Conservation (phyloP, 257 asterid species). For the Plectranthus barbatus region DNA sequence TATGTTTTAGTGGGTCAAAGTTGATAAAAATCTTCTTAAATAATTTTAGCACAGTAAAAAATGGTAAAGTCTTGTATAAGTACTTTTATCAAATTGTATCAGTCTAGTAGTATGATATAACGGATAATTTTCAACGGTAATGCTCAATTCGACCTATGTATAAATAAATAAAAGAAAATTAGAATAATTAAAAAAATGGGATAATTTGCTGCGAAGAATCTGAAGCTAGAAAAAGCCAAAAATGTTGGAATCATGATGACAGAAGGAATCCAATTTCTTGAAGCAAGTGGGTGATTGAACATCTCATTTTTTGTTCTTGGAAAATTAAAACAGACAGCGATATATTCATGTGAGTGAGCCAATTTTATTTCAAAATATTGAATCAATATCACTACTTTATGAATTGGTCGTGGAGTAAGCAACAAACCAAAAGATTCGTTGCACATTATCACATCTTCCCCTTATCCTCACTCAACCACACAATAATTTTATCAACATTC, state of each 20-base stretch:
- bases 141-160: too few relatives aligned
- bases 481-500: not conserved
- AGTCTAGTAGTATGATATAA: too few relatives aligned
- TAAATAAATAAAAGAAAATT: too few relatives aligned
- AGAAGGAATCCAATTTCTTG: not conserved
- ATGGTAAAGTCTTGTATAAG: too few relatives aligned
- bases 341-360: not conserved
- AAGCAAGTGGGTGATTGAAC: slow-evolving; percentile 2
- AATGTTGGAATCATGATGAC: not conserved
- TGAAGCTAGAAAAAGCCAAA: not conserved
- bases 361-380: not conserved
- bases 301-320: not conserved
- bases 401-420: not conserved
- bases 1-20: too few relatives aligned
- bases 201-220: too few relatives aligned
- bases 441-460: not conserved
- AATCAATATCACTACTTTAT: not conserved
- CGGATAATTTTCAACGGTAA: too few relatives aligned
- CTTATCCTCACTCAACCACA: not conserved
- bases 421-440: slow-evolving; percentile 15
- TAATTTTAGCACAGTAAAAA: too few relatives aligned
- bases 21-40: too few relatives aligned
- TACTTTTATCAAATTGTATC: too few relatives aligned
- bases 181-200: too few relatives aligned
- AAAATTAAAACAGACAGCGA: not conserved